Conservation (phyloP, 768 basidiomycete species). For the Hericium coralloides region DNA sequence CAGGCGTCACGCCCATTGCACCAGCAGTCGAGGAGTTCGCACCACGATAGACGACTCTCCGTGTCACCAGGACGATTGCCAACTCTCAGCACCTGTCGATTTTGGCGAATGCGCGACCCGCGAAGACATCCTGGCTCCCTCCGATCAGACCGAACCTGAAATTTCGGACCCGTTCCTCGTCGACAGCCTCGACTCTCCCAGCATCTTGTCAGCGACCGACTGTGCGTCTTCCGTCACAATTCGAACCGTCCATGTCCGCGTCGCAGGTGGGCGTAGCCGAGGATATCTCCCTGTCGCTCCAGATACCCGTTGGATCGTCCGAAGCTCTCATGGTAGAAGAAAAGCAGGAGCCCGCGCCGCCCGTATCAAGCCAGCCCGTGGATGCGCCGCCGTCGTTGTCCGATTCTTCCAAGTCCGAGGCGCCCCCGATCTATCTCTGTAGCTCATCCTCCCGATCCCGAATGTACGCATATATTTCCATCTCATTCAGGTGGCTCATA, state of each 20-base stretch:
- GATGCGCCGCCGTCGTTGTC: constrained; percentile 38
- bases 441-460: constrained; percentile 72
- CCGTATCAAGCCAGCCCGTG: constrained; percentile 47
- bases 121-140: background rate
- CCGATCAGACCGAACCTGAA: background rate
- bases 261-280: background rate
- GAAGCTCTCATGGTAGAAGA: constrained; percentile 21
- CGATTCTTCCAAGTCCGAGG: constrained; percentile 37
- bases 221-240: constrained; percentile 8
- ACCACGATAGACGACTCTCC: background rate
- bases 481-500: constrained; percentile 56
- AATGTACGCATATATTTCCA: constrained; percentile 66
- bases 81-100: background rate
- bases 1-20: too few species aligned
- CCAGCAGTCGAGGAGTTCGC: background rate
- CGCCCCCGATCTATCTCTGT: constrained; percentile 59
- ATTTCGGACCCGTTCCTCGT: constrained; percentile 44
- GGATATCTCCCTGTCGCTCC: constrained; percentile 6
- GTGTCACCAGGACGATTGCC: background rate
- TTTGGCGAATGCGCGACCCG: background rate
- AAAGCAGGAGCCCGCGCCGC: constrained; percentile 14
- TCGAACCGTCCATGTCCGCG: background rate
- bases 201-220: constrained; percentile 10
- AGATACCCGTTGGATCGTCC: constrained; percentile 27
- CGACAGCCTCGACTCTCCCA: constrained; percentile 42